Evolutionary conservation across 192 early-diverging fungal genomes (phyloP).

Genomic region (Coemansia sp.): DNA sequence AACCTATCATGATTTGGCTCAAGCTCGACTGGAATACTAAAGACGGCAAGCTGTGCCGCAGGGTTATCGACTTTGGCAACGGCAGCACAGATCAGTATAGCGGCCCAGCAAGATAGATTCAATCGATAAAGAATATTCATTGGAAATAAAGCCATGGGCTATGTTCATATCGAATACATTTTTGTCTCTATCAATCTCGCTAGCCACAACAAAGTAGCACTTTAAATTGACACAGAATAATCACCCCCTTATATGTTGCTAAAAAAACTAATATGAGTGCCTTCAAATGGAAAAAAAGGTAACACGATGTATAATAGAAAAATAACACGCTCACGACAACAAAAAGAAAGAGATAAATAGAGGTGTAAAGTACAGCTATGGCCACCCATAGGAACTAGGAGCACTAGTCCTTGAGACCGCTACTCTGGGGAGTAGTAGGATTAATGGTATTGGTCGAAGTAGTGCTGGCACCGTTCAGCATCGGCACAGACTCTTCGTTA

Average conservation of each 20-base stretch:
- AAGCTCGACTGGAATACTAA: neutral
- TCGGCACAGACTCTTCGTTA: neutral
- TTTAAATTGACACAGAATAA: no score
- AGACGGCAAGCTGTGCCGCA: neutral
- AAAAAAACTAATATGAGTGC: neutral
- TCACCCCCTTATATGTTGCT: neutral
- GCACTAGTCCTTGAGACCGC: constrained; percentile 13
- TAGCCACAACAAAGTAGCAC: no score
- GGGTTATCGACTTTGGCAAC: neutral
- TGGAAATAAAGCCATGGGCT: no score
- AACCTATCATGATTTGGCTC: neutral
- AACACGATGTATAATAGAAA: neutral
- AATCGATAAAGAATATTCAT: no score
- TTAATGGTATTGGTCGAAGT: constrained; percentile 14
- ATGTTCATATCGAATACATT: no score
- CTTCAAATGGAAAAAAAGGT: neutral
- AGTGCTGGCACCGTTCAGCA: constrained; percentile 6
- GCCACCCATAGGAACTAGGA: neutral
- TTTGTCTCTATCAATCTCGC: no score
- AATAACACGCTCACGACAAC: neutral
- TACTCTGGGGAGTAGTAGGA: constrained; percentile 28
- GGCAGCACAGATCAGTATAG: no score
- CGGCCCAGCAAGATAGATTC: neutral
- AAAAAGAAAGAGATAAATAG: neutral
- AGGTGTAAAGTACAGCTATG: constrained; percentile 3